phyloP scores from a whole-genome alignment of 495 filamentous ascomycete genomes.

The Tuber brumale region DNA sequence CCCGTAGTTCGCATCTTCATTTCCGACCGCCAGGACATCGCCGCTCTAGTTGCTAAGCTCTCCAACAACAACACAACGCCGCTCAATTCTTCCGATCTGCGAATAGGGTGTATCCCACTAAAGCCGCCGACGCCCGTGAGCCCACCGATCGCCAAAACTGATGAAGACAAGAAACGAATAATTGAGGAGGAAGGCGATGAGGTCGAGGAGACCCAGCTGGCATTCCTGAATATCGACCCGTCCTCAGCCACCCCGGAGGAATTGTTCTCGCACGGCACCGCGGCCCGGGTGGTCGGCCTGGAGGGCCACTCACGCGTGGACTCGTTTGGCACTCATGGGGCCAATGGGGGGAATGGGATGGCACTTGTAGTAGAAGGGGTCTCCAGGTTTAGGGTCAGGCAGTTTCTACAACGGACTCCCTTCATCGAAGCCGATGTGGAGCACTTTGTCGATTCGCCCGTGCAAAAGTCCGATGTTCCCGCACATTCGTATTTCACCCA shows the following conservation, averaged over 20 bases:
- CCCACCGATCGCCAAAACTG: conserved; percentile 34
- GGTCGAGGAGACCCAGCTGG: conserved; percentile 37
- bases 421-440: conserved; percentile 75
- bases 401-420: conserved; percentile 67
- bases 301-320: conserved; percentile 48
- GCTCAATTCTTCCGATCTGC: conserved; percentile 52
- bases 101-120: conserved; percentile 63
- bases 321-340: conserved; percentile 21
- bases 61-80: conserved; percentile 51
- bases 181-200: conserved; percentile 41
- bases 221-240: conserved; percentile 49
- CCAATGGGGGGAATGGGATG: conserved; percentile 29
- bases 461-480: conserved; percentile 50
- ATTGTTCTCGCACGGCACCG: conserved; percentile 57
- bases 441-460: conserved; percentile 42
- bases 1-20: conserved; percentile 54
- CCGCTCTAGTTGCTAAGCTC: conserved; percentile 59
- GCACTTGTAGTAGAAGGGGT: conserved; percentile 80
- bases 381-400: conserved; percentile 66
- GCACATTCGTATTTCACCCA: conserved; percentile 65
- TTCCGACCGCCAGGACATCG: conserved; percentile 59
- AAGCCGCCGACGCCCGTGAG: conserved; percentile 46
- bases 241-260: conserved; percentile 57
- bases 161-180: conserved; percentile 38
- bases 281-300: conserved; percentile 63